Conservation (phyloP, 495 filamentous ascomycete genomes). For the Annulohypoxylon bovei region DNA sequence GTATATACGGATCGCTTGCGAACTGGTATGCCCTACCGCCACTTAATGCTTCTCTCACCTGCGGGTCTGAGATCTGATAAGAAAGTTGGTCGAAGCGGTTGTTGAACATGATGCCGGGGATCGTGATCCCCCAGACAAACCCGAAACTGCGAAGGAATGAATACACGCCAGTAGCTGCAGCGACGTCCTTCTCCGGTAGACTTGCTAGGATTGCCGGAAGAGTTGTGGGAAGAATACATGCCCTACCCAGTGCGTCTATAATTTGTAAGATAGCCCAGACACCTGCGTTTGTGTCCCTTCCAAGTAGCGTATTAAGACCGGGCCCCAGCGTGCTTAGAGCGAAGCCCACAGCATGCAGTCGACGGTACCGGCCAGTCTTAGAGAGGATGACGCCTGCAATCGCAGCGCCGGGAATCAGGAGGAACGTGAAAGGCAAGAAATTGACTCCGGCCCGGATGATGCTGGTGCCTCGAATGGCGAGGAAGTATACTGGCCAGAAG, state of each 20-base stretch:
- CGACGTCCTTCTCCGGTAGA: conserved; percentile 55
- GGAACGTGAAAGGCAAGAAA: conserved; percentile 53
- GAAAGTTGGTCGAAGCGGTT: conserved; percentile 41
- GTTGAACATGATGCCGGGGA: conserved; percentile 63
- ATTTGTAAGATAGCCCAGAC: conserved; percentile 49
- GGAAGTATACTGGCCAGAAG: conserved; percentile 63
- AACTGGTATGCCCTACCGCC: conserved; percentile 23
- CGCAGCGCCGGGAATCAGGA: conserved; percentile 46
- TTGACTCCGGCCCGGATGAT: conserved; percentile 51
- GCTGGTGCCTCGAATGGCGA: conserved; percentile 48
- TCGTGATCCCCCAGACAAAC: conserved; percentile 57
- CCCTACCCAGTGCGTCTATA: conserved; percentile 47
- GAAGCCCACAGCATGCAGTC: conserved; percentile 55
- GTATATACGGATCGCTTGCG: conserved; percentile 15
- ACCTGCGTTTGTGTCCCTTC: conserved; percentile 35
- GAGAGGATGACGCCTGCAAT: conserved; percentile 44
- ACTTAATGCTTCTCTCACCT: background rate
- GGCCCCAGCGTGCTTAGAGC: conserved; percentile 52
- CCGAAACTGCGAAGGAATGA: conserved; percentile 60
- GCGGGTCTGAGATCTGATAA: conserved; percentile 13
- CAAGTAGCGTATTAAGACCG: conserved; percentile 52
- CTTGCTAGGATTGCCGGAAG: conserved; percentile 47
- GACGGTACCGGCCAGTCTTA: conserved; percentile 56
- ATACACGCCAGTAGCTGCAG: conserved; percentile 55
- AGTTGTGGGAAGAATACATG: conserved; percentile 46